A percentile compares a stretch with the other conserved stretches of the same genome.
Evolutionary conservation across 805 yeast species (phyloP).

Genomic region (Kluyveromyces lactis): DNA sequence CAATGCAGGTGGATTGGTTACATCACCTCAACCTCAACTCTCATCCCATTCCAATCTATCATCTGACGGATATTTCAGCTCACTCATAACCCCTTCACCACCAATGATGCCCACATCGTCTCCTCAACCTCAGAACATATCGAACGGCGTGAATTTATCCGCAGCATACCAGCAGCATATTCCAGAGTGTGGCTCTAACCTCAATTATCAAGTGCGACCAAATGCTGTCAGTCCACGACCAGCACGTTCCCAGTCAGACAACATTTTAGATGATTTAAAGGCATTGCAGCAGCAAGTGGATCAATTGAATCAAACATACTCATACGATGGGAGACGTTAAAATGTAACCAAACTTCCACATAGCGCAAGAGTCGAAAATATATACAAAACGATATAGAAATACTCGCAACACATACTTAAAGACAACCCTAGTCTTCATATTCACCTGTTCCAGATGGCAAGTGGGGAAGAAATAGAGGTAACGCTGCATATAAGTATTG

Average conservation of each 20-base stretch:
- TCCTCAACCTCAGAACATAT: slow-evolving; percentile 22
- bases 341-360: too few relatives aligned
- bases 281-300: slow-evolving; percentile 68
- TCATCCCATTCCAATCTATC: slow-evolving; percentile 1
- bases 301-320: slow-evolving; percentile 31
- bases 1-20: background rate
- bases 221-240: background rate
- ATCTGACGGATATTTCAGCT: slow-evolving; percentile 22
- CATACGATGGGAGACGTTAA: background rate
- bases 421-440: too few relatives aligned
- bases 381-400: too few relatives aligned
- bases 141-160: slow-evolving; percentile 36
- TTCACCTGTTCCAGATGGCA: too few relatives aligned
- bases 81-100: slow-evolving; percentile 22
- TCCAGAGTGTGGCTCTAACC: slow-evolving; percentile 24
- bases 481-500: too few relatives aligned
- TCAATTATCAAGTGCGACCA: background rate
- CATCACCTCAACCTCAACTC: background rate
- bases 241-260: slow-evolving; percentile 17
- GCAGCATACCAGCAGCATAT: slow-evolving; percentile 19
- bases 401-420: too few relatives aligned
- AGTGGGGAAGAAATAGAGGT: too few relatives aligned
- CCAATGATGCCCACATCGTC: slow-evolving; percentile 14
- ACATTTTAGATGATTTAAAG: slow-evolving; percentile 55
- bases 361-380: too few relatives aligned